Conservation (phyloP, 768 basidiomycete genomes). For the Podaxis sp. region DNA sequence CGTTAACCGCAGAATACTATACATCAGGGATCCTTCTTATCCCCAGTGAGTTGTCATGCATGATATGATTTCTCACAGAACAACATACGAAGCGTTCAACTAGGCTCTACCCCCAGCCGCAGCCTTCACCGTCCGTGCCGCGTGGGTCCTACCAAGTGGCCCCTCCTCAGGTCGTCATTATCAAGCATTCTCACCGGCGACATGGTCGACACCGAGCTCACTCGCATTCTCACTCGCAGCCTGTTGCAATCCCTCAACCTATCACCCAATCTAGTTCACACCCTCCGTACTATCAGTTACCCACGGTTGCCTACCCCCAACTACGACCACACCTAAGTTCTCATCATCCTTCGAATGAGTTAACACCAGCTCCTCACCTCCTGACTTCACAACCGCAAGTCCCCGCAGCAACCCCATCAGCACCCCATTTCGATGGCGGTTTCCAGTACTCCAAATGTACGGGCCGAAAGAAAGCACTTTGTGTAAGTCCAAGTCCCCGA, state of each 20-base stretch:
- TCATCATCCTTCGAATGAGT: constrained; percentile 10
- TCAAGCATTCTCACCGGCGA: constrained; percentile 26
- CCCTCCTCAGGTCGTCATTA: constrained; percentile 23
- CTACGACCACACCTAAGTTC: constrained; percentile 2
- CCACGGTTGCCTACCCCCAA: constrained; percentile 11
- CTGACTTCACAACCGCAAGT: constrained; percentile 12
- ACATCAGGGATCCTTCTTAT: neutral
- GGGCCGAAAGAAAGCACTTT: constrained; percentile 77
- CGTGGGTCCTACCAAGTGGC: constrained; percentile 1
- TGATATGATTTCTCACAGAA: constrained; percentile 6
- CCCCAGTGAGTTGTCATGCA: constrained; percentile 3
- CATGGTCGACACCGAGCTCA: constrained; percentile 12
- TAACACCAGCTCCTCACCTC: neutral
- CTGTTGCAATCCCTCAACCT: constrained; percentile 17
- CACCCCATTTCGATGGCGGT: constrained; percentile 25
- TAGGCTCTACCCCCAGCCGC: constrained; percentile 16
- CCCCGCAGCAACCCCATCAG: constrained; percentile 12
- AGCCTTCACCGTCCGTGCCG: neutral
- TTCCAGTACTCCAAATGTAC: constrained; percentile 82
- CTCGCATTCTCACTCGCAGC: constrained; percentile 21
- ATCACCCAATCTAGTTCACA: constrained; percentile 18
- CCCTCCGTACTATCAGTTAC: constrained; percentile 10
- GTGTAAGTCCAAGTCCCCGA: constrained; percentile 45
- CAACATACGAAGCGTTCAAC: constrained; percentile 9
- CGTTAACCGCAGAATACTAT: neutral